Conservation (phyloP, 345 rosid genomes). For the Salix udensis region DNA sequence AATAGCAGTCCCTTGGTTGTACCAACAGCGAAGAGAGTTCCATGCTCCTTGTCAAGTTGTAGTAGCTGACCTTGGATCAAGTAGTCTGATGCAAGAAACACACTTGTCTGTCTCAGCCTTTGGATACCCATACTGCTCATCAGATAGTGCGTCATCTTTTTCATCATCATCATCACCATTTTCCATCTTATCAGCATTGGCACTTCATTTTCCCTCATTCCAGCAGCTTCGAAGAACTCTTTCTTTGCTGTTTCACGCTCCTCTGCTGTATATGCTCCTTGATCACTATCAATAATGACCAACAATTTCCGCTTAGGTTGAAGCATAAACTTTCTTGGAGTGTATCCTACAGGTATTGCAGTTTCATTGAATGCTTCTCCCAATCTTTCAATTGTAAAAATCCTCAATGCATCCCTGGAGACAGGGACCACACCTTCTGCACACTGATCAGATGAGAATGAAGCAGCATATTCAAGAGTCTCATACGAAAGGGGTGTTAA, state of each 20-base stretch:
- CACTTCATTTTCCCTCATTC: constrained; percentile 74
- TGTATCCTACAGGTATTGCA: constrained; percentile 83
- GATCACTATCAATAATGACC: constrained; percentile 90
- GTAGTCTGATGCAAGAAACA: constrained; percentile 97
- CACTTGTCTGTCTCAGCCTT: constrained; percentile 88
- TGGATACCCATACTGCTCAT: constrained; percentile 98
- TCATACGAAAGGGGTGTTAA: no score
- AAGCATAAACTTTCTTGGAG: constrained; percentile 88
- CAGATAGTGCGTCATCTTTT: constrained; percentile 76
- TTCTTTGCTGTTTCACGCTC: constrained; percentile 95
- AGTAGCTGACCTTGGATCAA: constrained; percentile 70
- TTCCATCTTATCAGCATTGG: constrained; percentile 59
- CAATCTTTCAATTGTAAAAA: constrained; percentile 87
- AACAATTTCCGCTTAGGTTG: constrained; percentile 73
- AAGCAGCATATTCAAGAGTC: constrained; percentile 48
- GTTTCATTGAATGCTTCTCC: constrained; percentile 77
- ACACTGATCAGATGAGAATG: constrained; percentile 98
- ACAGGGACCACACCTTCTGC: constrained; percentile 98
- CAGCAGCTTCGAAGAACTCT: constrained; percentile 80
- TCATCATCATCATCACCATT: constrained; percentile 67
- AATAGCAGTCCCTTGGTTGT: constrained; percentile 90
- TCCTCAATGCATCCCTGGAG: constrained; percentile 89
- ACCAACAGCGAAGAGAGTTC: constrained; percentile 87
- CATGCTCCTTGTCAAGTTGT: constrained; percentile 96
- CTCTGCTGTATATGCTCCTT: constrained; percentile 91